Base-by-base conservation (phyloP, 441 rosid genomes). In the Rhodomyrtus psidioides region DNA sequence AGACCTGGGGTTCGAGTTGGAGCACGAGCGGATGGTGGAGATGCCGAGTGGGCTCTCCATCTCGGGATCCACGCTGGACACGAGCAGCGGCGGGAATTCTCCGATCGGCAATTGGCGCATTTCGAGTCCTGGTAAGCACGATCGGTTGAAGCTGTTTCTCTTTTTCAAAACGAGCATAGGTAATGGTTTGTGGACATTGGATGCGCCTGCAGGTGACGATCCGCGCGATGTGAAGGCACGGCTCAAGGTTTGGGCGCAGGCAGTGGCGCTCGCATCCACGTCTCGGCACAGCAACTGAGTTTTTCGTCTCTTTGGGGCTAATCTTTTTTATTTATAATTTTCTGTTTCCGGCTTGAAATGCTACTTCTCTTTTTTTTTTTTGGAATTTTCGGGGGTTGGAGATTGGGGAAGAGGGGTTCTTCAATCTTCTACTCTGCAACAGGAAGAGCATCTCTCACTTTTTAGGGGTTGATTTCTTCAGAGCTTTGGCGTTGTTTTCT, bases 161-260 rank as follows among this genome's bases (percentile, higher is more conserved):
- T 34, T 34, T 34, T 34, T 34, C 34, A 34, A 34, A 34, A 34
- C 34, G 34, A 34, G 34, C 34, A 34, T 34, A 34, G 34, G 34
- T 34, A 34, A 34, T 34, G 34, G 34, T 12, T 26, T 12, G 60
- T 24, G 12, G 27, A 56, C 24, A 56, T 56, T 10, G 79, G 49
- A 34, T 9, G 79, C 4, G 6, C 79, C 34, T 65, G 79, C 85
- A 97, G 99, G 99, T 15, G 99, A 97, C 92, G 97, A 97, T 85
- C 99, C 99, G 6, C 89, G 93, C 84, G 98, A 97, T 87, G 99
- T 97, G n/a, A 97, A 97, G 92, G 98, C 98, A 55, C 90, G 99
- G 89, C 90, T 97, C 55, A 97, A 94, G 90, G 97, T 94, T 51
- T 97, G 99, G 99, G 99, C 98, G 86, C 99, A 97, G 88, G 96